Conservation (phyloP, 2,329 filamentous ascomycete genomes). For the Nemania sp. region DNA sequence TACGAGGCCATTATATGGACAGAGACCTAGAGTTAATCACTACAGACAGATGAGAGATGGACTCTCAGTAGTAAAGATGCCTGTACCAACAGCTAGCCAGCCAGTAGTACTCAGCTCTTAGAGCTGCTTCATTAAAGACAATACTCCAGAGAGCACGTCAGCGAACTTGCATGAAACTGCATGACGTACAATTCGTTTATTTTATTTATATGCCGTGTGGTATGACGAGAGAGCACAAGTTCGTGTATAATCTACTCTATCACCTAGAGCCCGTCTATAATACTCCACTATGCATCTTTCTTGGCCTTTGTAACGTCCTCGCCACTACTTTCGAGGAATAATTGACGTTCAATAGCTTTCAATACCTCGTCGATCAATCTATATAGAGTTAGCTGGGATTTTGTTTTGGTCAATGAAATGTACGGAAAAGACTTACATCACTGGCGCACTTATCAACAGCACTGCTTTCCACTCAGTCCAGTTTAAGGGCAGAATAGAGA, state of each 20-base stretch:
- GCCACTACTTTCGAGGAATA: slow-evolving; percentile 68
- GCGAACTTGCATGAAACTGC: slow-evolving; percentile 11
- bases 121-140: slow-evolving; percentile 28
- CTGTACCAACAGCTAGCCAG: slow-evolving; percentile 43
- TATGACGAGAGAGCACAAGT: slow-evolving; percentile 42
- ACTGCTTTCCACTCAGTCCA: slow-evolving; percentile 94
- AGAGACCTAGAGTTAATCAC: slow-evolving; percentile 18
- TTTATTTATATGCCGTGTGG: slow-evolving; percentile 29
- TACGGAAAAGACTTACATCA: slow-evolving; percentile 75
- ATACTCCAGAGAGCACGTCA: slow-evolving; percentile 10
- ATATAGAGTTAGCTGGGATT: slow-evolving; percentile 38
- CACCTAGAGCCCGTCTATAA: slow-evolving; percentile 52
- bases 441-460: slow-evolving; percentile 85
- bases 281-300: slow-evolving; percentile 58
- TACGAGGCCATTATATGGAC: slow-evolving; percentile 21
- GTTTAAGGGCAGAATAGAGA: slow-evolving; percentile 90
- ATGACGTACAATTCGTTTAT: slow-evolving; percentile 28
- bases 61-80: slow-evolving; percentile 35
- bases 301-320: slow-evolving; percentile 58
- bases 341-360: slow-evolving; percentile 79
- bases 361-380: slow-evolving; percentile 86
- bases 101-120: slow-evolving; percentile 3
- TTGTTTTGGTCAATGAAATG: not conserved
- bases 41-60: slow-evolving; percentile 34
- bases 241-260: slow-evolving; percentile 48